Evolutionary conservation across 1,139 yeast genomes (phyloP), one percentile per base, ranked within the genome.

Genomic region (Suhomyces panamericanus): DNA sequence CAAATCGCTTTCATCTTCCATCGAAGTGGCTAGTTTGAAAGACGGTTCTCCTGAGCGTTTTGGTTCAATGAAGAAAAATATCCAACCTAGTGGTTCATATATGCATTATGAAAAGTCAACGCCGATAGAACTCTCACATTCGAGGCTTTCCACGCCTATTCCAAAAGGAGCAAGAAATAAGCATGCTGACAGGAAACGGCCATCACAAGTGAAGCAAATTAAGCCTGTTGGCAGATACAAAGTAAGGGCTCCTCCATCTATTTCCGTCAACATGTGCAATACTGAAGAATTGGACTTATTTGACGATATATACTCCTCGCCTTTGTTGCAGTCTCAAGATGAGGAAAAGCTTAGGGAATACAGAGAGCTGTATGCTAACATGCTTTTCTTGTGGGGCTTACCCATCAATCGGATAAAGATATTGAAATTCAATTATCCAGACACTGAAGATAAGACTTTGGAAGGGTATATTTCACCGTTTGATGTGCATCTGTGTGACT

Each of bases 341-440:
- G 71, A 69, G 24, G 65, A 60, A 1, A 75, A 75, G 48, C 72
- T 79, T 48, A 66, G 69, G 42, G 55, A 62, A 12, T 87, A 86
- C 60, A 67, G 96, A 35, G 75, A 77, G 28, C 85, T 83, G 49
- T 91, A 91, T 62, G 93, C 97, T 0, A 80, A 85, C n/a, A 75
- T 90, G 62, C 68, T 91, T 20, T 88, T 79, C 55, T 65, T 77
- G 33, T 91, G 98, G 98, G 95, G 93, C 0, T 70, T 90, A 26
- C 88, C 90, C 0, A 76, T 87, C 15, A 81, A 84, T 53, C 67
- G 96, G 32, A 79, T 87, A 29, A 93, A 91, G 57, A 78, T 91
- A 6, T 64, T 89, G 46, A 90, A 90, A 62, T 84, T 85, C 58
- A 87, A 87, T 55, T 78, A 78, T 48, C 70, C 76, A 0, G 62